Conservation (phyloP, 2,329 filamentous ascomycete genomes). For the Myriosclerotinia duriaeana region DNA sequence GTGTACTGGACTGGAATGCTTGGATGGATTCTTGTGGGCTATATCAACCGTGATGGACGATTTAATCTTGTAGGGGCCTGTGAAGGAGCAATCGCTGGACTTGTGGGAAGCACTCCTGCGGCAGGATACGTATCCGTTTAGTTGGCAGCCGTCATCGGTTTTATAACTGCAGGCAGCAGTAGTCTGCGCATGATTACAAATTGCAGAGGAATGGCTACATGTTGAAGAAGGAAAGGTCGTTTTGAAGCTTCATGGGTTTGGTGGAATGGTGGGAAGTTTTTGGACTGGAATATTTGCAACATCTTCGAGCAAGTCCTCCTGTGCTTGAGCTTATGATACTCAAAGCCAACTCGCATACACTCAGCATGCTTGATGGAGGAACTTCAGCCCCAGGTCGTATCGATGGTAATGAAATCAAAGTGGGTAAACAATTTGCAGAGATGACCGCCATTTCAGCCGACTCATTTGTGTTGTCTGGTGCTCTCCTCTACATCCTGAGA, state of each 20-base stretch:
- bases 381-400: slow-evolving; percentile 48
- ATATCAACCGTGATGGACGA: slow-evolving; percentile 47
- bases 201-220: slow-evolving; percentile 52
- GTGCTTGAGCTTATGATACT: background rate
- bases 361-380: slow-evolving; percentile 53
- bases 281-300: slow-evolving; percentile 59
- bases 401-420: slow-evolving; percentile 53
- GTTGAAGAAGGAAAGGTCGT: slow-evolving; percentile 61
- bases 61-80: slow-evolving; percentile 55
- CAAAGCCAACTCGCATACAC: slow-evolving; percentile 34
- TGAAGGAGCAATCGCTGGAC: slow-evolving; percentile 55
- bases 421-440: slow-evolving; percentile 58
- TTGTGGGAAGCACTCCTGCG: slow-evolving; percentile 59
- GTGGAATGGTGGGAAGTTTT: slow-evolving; percentile 57
- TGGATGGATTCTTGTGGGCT: slow-evolving; percentile 55
- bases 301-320: slow-evolving; percentile 29
- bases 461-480: slow-evolving; percentile 53
- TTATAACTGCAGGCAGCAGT: slow-evolving; percentile 50
- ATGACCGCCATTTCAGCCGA: slow-evolving; percentile 56
- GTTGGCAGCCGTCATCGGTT: slow-evolving; percentile 51
- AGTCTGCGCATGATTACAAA: slow-evolving; percentile 43
- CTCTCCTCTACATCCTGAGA: slow-evolving; percentile 56
- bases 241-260: slow-evolving; percentile 59
- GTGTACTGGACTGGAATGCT: slow-evolving; percentile 53
- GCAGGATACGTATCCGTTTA: slow-evolving; percentile 56